Conservation (phyloP, 192 early-diverging fungal genomes). For the Coemansia sp. region DNA sequence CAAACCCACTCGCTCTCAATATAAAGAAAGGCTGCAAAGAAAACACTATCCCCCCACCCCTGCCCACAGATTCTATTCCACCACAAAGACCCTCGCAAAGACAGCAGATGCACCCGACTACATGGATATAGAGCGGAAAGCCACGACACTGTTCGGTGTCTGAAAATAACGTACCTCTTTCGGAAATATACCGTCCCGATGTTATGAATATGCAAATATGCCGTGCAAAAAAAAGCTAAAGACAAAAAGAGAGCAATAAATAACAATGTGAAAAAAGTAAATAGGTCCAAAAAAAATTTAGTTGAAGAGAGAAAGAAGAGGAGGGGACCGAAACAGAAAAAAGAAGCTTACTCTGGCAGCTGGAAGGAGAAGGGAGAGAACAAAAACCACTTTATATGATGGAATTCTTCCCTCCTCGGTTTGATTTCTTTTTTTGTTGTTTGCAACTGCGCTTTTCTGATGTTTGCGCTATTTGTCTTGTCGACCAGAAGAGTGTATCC, state of each 20-base stretch:
- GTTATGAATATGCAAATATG: constrained; percentile 13
- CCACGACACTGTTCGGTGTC: not conserved
- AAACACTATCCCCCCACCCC: too few species aligned
- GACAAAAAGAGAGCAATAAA: constrained; percentile 6
- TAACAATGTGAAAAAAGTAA: constrained; percentile 10
- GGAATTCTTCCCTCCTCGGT: not conserved
- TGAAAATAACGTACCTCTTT: not conserved
- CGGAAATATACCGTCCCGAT: not conserved
- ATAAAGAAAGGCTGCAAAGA: constrained; percentile 9
- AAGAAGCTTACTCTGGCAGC: not conserved
- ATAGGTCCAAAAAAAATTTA: not conserved
- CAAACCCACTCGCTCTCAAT: not conserved
- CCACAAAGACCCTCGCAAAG: not conserved
- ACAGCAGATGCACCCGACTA: not conserved
- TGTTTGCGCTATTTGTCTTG: constrained; percentile 11
- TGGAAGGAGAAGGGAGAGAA: not conserved
- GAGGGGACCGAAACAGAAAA: not conserved
- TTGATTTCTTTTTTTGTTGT: not conserved
- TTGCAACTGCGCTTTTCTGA: not conserved
- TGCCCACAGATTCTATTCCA: not conserved
- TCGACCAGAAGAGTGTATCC: not conserved
- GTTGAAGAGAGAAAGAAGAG: constrained; percentile 9
- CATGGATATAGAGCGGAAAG: too few species aligned
- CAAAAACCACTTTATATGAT: not conserved
- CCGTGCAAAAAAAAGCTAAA: constrained; percentile 4